A percentile compares a stretch with the other conserved stretches of the same genome.
Evolutionary conservation across 495 filamentous ascomycete genomes (phyloP).

Genomic region (Chaetomium cochliodes): DNA sequence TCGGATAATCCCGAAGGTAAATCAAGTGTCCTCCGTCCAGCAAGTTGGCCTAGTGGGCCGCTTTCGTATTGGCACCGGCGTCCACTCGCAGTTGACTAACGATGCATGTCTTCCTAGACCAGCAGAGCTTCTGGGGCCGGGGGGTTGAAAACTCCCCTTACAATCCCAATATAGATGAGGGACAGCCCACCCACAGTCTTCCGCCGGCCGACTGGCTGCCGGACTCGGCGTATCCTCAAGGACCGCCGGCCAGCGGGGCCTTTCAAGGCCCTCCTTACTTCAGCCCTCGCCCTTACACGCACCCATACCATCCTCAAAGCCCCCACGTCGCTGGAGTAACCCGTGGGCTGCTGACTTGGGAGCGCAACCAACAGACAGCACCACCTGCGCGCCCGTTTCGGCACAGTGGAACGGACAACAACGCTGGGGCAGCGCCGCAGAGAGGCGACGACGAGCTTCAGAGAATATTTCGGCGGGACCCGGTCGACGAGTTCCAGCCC

Average conservation of each 20-base stretch:
- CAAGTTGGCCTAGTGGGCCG: neutral
- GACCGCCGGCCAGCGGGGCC: too few relatives aligned
- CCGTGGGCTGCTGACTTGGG: too few relatives aligned
- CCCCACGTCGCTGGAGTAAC: neutral
- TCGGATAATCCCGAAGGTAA: neutral
- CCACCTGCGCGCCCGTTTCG: too few relatives aligned
- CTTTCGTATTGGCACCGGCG: neutral
- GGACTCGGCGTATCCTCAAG: neutral
- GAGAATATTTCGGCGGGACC: too few relatives aligned
- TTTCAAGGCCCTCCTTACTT: neutral
- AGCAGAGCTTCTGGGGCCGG: neutral
- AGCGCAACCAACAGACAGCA: too few relatives aligned
- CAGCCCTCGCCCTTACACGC: neutral
- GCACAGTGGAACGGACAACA: too few relatives aligned
- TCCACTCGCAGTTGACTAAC: neutral
- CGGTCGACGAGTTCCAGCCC: too few relatives aligned
- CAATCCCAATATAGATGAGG: neutral
- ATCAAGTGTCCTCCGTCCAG: neutral
- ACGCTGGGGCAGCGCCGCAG: too few relatives aligned
- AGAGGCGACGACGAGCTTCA: too few relatives aligned
- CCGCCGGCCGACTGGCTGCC: neutral
- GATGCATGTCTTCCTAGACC: neutral
- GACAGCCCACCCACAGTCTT: neutral
- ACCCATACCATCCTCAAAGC: neutral
- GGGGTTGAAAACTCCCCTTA: neutral